Base-by-base conservation (phyloP, 371 early-diverging fungal species). In the Coemansia sp. region DNA sequence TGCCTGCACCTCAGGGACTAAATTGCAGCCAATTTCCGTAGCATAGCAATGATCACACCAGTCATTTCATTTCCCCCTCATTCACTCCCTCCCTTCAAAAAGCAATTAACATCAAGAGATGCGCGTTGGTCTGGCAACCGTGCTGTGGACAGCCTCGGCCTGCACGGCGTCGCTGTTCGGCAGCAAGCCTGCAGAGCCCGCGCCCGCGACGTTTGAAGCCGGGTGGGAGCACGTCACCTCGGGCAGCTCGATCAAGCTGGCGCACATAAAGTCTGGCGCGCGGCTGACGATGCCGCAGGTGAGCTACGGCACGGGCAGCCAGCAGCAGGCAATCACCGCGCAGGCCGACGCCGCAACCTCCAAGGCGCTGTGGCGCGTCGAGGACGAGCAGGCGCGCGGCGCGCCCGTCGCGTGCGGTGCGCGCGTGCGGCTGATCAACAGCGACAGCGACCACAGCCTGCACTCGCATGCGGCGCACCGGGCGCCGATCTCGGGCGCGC, bases 231-330 rank as follows among this genome's bases (percentile, higher is more conserved):
- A 56, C 43, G 76, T 75, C 1, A 75, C 73, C 7, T n/a, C 43
- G 1, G 76, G 76, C 14, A 71, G 72, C 55, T 72, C 73, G 14
- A 56, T 75, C 32, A 65, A 75, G 50, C 67, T 75, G 10, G 39
- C 60, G 6, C 74, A 75, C 42, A 43, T 55, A n/a, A 71, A 70
- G 42, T 45, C 67, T 13, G 51, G 39, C 7, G 47, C 72, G 20
- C 48, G 74, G 5, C 63, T 75, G 26, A 63, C 56, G 16, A 63
- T 75, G 47, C 76, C 76, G 11, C 76, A 75, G 32, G 76, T 75
- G 26, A 73, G 66, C 56, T 75, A 75, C 61, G 76, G 76, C 59
- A 72, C 67, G 3, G 76, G 76, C 40, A 75, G 76, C 54, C 72
- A 71, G 66, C 76, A 75, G 54, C 72, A 71, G 35, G 76, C 76